phyloP scores from a whole-genome alignment of 495 filamentous ascomycete genomes.

The Filosporella fistucella region DNA sequence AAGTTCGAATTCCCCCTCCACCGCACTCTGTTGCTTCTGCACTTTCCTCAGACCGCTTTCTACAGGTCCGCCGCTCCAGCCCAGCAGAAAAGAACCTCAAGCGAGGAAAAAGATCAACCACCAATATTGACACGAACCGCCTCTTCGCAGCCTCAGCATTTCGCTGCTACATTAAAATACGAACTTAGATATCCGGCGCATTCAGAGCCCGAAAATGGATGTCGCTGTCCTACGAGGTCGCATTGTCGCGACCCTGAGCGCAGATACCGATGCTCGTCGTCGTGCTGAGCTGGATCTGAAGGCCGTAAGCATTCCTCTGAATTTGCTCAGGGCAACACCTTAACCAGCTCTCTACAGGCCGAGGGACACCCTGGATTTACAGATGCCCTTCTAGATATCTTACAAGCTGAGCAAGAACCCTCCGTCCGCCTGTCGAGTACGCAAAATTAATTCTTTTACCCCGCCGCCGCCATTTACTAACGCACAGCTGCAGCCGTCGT shows the following conservation, averaged over 20 bases:
- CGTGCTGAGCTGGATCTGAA: conserved; percentile 91
- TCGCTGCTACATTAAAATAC: conserved; percentile 4
- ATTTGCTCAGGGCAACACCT: conserved; percentile 8
- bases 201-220: conserved; percentile 58
- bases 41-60: not conserved
- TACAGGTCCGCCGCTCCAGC: not conserved
- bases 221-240: conserved; percentile 78
- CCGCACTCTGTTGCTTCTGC: not conserved
- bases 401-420: conserved; percentile 80
- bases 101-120: conserved; percentile 1
- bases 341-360: conserved; percentile 52
- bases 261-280: conserved; percentile 78
- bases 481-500: conserved; percentile 66
- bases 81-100: conserved; percentile 5
- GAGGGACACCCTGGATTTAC: conserved; percentile 87
- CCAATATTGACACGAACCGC: not conserved
- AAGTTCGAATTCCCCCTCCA: not conserved
- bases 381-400: conserved; percentile 84
- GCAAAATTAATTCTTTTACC: conserved; percentile 24
- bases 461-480: conserved; percentile 17
- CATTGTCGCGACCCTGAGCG: conserved; percentile 80
- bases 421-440: conserved; percentile 83
- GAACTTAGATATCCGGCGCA: conserved; percentile 12
- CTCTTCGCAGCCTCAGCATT: conserved; percentile 3
- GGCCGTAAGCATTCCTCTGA: conserved; percentile 59